Conservation (phyloP, 768 basidiomycete species). For the Gymnopilus dilepis region DNA sequence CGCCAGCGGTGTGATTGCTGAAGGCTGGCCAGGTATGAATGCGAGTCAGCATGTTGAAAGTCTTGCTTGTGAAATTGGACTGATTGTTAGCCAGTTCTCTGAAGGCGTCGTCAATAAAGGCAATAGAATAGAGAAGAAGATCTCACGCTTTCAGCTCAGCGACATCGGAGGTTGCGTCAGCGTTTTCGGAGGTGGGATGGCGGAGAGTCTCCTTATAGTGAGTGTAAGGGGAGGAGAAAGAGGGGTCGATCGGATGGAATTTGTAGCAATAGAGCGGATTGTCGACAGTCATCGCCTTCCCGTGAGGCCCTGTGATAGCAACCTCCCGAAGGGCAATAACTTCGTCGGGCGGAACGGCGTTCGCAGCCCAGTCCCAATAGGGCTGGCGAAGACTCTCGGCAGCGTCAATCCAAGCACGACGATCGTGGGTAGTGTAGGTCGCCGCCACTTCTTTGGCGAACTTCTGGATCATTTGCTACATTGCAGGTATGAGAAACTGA, state of each 20-base stretch:
- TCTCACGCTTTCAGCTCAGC: constrained; percentile 22
- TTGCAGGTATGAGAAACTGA: not conserved
- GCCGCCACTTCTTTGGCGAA: constrained; percentile 46
- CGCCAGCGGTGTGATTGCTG: constrained; percentile 48
- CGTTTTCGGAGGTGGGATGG: constrained; percentile 31
- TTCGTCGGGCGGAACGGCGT: constrained; percentile 44
- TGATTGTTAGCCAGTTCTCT: constrained; percentile 18
- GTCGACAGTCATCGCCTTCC: constrained; percentile 25
- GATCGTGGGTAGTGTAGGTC: constrained; percentile 39
- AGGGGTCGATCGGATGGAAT: constrained; percentile 30
- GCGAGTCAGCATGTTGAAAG: constrained; percentile 43
- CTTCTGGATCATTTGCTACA: constrained; percentile 52
- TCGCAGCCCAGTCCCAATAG: constrained; percentile 60
- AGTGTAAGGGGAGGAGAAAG: constrained; percentile 35
- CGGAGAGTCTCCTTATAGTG: constrained; percentile 40
- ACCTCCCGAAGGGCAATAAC: constrained; percentile 40
- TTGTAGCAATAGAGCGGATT: constrained; percentile 29
- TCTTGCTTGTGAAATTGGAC: constrained; percentile 33
- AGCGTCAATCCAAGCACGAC: constrained; percentile 34
- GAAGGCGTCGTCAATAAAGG: not conserved
- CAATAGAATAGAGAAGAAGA: not conserved
- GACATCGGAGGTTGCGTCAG: constrained; percentile 38
- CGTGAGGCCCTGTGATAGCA: constrained; percentile 38
- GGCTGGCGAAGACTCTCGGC: constrained; percentile 46
- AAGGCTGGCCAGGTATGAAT: constrained; percentile 48